These are phyloP conservation scores for Alternaria metachromatica DNA, from an alignment of 2,329 filamentous ascomycete species.

Conservation along the genomic window DNA sequence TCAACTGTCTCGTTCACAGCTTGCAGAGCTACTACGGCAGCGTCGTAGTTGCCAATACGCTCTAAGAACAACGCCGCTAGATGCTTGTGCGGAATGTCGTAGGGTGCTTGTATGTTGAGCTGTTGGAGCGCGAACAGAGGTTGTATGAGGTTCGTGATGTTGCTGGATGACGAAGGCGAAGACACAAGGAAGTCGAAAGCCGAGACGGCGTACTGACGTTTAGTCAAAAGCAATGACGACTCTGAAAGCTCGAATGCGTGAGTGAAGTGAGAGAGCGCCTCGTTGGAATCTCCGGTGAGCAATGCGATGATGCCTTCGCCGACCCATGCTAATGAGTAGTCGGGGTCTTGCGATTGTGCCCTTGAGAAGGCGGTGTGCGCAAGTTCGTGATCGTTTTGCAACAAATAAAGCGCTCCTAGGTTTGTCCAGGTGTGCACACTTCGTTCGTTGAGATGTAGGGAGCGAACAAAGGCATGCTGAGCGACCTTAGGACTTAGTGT, in stretches of 20 bases:
- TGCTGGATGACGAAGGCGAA: slow-evolving; percentile 58
- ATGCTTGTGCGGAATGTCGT: slow-evolving; percentile 76
- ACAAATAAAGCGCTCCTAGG: slow-evolving; percentile 81
- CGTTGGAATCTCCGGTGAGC: slow-evolving; percentile 73
- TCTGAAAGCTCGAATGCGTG: slow-evolving; percentile 94
- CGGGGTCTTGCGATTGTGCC: slow-evolving; percentile 92
- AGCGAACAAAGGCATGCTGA: slow-evolving; percentile 91
- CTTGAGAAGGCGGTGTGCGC: slow-evolving; percentile 89
- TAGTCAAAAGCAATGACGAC: slow-evolving; percentile 73
- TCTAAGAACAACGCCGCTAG: slow-evolving; percentile 83
- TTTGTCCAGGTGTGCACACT: slow-evolving; percentile 90
- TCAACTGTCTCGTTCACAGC: slow-evolving; percentile 74
- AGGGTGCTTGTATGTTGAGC: slow-evolving; percentile 72
- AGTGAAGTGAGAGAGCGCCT: slow-evolving; percentile 85
- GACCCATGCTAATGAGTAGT: slow-evolving; percentile 91
- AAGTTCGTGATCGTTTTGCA: slow-evolving; percentile 83
- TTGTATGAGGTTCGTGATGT: slow-evolving; percentile 72
- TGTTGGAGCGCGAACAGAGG: slow-evolving; percentile 90
- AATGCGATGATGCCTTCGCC: slow-evolving; percentile 88
- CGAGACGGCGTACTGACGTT: slow-evolving; percentile 79
- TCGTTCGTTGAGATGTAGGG: slow-evolving; percentile 88
- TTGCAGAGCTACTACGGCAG: slow-evolving; percentile 69
- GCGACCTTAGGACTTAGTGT: slow-evolving; percentile 84
- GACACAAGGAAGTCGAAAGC: slow-evolving; percentile 81
- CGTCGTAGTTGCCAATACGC: slow-evolving; percentile 71